Conservation (phyloP, 176 grass and related monocot species). For the Triticum monococcum region DNA sequence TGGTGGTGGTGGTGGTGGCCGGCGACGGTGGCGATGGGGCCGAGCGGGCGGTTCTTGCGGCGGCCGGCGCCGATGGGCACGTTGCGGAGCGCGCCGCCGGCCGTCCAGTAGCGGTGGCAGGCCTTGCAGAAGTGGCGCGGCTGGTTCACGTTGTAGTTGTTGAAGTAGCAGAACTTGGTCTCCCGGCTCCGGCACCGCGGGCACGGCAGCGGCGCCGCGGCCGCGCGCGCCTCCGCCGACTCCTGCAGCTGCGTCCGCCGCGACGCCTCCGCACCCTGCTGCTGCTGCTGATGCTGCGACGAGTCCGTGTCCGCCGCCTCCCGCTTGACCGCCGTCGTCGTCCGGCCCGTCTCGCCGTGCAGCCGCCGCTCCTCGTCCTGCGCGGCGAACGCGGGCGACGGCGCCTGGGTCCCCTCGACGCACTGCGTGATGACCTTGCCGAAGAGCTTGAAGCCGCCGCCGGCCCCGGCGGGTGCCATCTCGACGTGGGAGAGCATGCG, state of each 20-base stretch:
- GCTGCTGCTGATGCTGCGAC: neutral
- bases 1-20: slow-evolving; percentile 17
- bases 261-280: neutral
- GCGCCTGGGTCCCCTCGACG: neutral
- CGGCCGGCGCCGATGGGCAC: slow-evolving; percentile 68
- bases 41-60: slow-evolving; percentile 52
- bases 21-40: neutral
- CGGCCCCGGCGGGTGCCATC: slow-evolving; percentile 33
- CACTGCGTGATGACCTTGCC: slow-evolving; percentile 62
- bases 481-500: slow-evolving; percentile 52
- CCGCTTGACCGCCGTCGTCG: slow-evolving; percentile 25
- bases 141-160: slow-evolving; percentile 81
- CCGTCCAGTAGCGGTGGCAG: slow-evolving; percentile 95
- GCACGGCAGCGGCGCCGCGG: slow-evolving; percentile 55
- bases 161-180: slow-evolving; percentile 85
- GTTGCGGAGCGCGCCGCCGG: slow-evolving; percentile 83
- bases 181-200: slow-evolving; percentile 64
- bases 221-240: slow-evolving; percentile 40
- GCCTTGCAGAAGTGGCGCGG: slow-evolving; percentile 86
- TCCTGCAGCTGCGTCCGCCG: slow-evolving; percentile 30
- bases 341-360: neutral
- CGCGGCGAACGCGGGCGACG: neutral
- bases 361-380: neutral
- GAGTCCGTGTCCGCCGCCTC: slow-evolving; percentile 19
- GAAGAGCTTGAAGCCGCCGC: slow-evolving; percentile 60